Evolutionary conservation across 2,329 filamentous ascomycete genomes (phyloP), one percentile per base, ranked within the genome.

Genomic region (Graphilbum sp.): DNA sequence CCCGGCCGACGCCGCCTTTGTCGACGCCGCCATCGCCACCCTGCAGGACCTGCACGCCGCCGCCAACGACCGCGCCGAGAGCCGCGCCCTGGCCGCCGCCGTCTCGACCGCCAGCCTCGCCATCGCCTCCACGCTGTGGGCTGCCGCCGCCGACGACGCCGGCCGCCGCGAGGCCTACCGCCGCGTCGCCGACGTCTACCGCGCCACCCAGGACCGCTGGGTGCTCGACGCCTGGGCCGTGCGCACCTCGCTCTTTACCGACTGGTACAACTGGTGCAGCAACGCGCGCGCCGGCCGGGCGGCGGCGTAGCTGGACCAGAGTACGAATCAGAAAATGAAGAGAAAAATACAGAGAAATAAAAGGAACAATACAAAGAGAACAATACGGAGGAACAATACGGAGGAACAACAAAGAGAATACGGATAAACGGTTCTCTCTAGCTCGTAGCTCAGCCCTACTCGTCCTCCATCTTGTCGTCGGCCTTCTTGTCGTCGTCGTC

Each of bases 391-490:
- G 21, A 5, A 11, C 11, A 24, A n/a, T n/a, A n/a, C n/a, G n/a
- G 21, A 24, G 21, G 6, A 24, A 24, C 5, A 24, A 24, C 21
- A 24, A 24, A 24, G n/a, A n/a, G n/a, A n/a, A n/a, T n/a, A n/a
- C n/a, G n/a, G n/a, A n/a, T n/a, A n/a, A n/a, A n/a, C n/a, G n/a
- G n/a, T n/a, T n/a, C n/a, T n/a, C n/a, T n/a, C n/a, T n/a, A n/a
- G n/a, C n/a, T n/a, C n/a, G n/a, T n/a, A n/a, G n/a, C n/a, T n/a
- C n/a, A n/a, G n/a, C 30, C 30, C 30, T 17, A 32, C 30, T 18
- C 30, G 7, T 90, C 84, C 63, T 93, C 81, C 86, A 94, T 94
- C 68, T 83, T 85, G 53, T 87, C 72, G 23, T 72, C 72, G 10
- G 71, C 67, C 50, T 72, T 64, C 54, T 72, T 67, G 35, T 63